These are phyloP conservation scores for Xylaria hypoxylon DNA, from an alignment of 2,329 filamentous ascomycete species.

Conservation along the genomic window DNA sequence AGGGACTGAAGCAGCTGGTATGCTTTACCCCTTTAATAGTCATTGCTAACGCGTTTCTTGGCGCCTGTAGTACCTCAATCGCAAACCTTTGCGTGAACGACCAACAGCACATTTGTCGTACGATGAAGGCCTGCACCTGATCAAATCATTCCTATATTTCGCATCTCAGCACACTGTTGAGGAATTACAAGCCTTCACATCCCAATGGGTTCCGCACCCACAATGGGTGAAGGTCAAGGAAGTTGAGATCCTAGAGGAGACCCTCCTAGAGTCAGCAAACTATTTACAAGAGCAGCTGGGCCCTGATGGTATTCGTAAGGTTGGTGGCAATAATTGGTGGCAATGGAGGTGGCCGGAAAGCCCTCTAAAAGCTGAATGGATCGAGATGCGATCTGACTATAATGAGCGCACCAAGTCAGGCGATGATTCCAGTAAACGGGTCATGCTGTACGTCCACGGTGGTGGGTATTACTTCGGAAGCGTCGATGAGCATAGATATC, in stretches of 20 bases:
- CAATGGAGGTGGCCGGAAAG: constrained; percentile 79
- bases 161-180: constrained; percentile 92
- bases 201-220: constrained; percentile 90
- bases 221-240: constrained; percentile 86
- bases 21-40: not conserved
- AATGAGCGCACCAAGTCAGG: constrained; percentile 73
- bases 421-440: constrained; percentile 73
- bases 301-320: constrained; percentile 74
- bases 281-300: constrained; percentile 81
- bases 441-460: constrained; percentile 95
- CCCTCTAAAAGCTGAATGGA: constrained; percentile 87
- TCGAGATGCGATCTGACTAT: constrained; percentile 91
- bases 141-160: constrained; percentile 86
- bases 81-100: constrained; percentile 78
- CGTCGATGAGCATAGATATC: constrained; percentile 96
- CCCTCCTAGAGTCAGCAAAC: constrained; percentile 73
- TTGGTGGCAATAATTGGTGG: constrained; percentile 91
- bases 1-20: not conserved
- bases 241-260: constrained; percentile 71
- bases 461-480: constrained; percentile 97
- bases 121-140: constrained; percentile 88
- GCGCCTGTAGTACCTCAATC: constrained; percentile 78
- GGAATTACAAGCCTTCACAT: constrained; percentile 90
- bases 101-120: constrained; percentile 94
- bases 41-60: constrained; percentile 39